phyloP scores from a whole-genome alignment of 1,284 basidiomycete genomes.

The Phellopilus nigrolimitatus region DNA sequence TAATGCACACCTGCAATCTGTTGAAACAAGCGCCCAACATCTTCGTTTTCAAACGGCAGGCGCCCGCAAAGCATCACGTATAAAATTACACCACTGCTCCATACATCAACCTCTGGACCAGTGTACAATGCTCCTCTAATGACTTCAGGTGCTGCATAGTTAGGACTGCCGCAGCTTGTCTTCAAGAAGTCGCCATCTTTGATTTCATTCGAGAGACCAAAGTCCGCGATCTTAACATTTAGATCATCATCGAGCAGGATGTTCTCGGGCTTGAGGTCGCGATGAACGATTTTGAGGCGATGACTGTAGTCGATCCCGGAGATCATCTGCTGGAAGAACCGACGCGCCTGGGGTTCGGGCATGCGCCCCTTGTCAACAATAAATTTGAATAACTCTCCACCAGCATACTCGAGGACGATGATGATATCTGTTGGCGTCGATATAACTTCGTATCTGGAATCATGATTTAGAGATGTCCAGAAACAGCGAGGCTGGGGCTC shows the following conservation, averaged over 20 bases:
- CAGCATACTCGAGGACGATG: slow-evolving; percentile 92
- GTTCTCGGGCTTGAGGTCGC: slow-evolving; percentile 95
- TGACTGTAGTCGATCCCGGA: slow-evolving; percentile 95
- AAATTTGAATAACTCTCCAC: slow-evolving; percentile 93
- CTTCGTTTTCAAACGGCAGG: slow-evolving; percentile 93
- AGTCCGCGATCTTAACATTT: slow-evolving; percentile 94
- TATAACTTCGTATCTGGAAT: slow-evolving; percentile 88
- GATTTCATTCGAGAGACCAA: slow-evolving; percentile 91
- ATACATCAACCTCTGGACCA: slow-evolving; percentile 96
- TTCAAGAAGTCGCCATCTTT: slow-evolving; percentile 92
- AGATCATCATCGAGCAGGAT: slow-evolving; percentile 72
- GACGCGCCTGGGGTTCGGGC: slow-evolving; percentile 77
- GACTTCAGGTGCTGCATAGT: slow-evolving; percentile 95
- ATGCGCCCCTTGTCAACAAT: slow-evolving; percentile 88
- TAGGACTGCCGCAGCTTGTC: slow-evolving; percentile 93
- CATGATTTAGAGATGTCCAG: slow-evolving; percentile 14
- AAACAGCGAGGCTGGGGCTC: slow-evolving; percentile 28
- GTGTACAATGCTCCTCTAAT: slow-evolving; percentile 91
- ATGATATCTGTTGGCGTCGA: slow-evolving; percentile 91
- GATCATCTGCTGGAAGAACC: slow-evolving; percentile 96
- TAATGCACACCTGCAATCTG: slow-evolving; percentile 81
- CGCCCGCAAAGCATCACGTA: slow-evolving; percentile 93
- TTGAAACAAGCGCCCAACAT: slow-evolving; percentile 85
- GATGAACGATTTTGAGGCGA: slow-evolving; percentile 90
- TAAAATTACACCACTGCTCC: slow-evolving; percentile 93